These are phyloP conservation scores for Lepidium campestre DNA, from an alignment of 441 rosid species.

Conservation along the genomic window DNA sequence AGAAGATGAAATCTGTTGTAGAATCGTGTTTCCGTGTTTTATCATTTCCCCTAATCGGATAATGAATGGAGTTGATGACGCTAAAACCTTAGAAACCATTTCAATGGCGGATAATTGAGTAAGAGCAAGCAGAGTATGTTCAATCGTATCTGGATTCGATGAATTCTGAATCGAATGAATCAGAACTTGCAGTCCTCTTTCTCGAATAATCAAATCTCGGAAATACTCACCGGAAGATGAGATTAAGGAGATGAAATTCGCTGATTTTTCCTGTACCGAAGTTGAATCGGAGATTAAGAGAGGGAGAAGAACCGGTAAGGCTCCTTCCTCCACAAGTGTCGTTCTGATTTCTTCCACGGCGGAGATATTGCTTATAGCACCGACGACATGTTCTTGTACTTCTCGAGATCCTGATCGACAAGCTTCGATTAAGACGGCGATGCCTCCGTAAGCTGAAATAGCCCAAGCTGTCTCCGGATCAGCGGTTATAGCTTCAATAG, in stretches of 20 bases:
- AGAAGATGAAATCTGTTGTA: constrained; percentile 56
- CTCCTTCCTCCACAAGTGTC: constrained; percentile 67
- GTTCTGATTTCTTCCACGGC: constrained; percentile 50
- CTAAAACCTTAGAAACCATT: constrained; percentile 31
- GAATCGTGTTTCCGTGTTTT: constrained; percentile 42
- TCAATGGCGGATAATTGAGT: constrained; percentile 38
- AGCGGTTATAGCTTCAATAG: constrained; percentile 65
- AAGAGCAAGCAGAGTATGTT: constrained; percentile 45
- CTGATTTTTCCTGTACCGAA: constrained; percentile 45
- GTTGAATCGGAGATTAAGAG: constrained; percentile 36
- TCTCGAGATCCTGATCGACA: constrained; percentile 51
- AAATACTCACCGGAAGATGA: constrained; percentile 64
- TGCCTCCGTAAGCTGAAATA: constrained; percentile 62
- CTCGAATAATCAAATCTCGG: constrained; percentile 45
- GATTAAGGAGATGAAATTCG: constrained; percentile 40
- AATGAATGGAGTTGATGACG: constrained; percentile 56
- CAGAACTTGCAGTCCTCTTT: constrained; percentile 52
- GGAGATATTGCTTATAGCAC: constrained; percentile 60
- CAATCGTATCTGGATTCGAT: constrained; percentile 40
- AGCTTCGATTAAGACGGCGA: constrained; percentile 51
- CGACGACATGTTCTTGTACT: constrained; percentile 46
- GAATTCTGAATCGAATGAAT: constrained; percentile 40
- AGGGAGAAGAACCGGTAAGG: constrained; percentile 49
- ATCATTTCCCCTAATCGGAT: constrained; percentile 53
- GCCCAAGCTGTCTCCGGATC: constrained; percentile 73